Evolutionary conservation across 805 yeast species (phyloP), one percentile per base, ranked within the genome.

Genomic region (Nakazawaea anatomiae): DNA sequence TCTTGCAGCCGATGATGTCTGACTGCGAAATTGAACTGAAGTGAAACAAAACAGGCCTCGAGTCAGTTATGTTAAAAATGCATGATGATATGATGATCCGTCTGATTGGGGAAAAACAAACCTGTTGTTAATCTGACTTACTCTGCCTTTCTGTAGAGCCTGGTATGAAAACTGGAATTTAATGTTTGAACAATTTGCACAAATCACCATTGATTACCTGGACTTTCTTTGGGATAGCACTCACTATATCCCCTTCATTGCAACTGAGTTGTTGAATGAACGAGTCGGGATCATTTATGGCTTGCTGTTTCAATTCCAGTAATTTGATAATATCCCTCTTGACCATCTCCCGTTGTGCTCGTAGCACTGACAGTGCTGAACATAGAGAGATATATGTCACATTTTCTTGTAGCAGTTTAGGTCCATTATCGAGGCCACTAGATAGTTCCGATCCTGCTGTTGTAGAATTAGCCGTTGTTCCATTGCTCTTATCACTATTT

Each of bases 381-480:
- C 56, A 50, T 5, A 57, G 47, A n/a, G 60, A 44, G 5, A 54
- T 48, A 31, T 54, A 57, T 27, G 54, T 55, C 5, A 52, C 54
- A 46, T 55, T 50, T 12, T 52, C 42, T 38, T 53, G 55, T 27
- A 57, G 46, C 35, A 50, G 39, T 35, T 35, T 42, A 28, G 50
- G 45, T n/a, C 49, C 32, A 12, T 50, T 27, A 18, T 29, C 31
- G 32, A 34, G 36, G 18, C 14, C 30, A 34, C 35, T 6, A n/a
- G 43, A 6, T 30, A 28, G 12, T 28, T 39, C 28, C 34, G 18
- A 18, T 10, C 29, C 39, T 9, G 42, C 18, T 11, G 12, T 18
- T 31, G 44, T 44, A 9, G 47, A 44, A 11, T 12, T n/a, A n/a
- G 5, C 31, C 11, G 34, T n/a, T 6, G 39, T 44, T 7, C 40